Evolutionary conservation across 2,329 filamentous ascomycete genomes (phyloP), one percentile per base, ranked within the genome.

Genomic region (Claviceps sp.): DNA sequence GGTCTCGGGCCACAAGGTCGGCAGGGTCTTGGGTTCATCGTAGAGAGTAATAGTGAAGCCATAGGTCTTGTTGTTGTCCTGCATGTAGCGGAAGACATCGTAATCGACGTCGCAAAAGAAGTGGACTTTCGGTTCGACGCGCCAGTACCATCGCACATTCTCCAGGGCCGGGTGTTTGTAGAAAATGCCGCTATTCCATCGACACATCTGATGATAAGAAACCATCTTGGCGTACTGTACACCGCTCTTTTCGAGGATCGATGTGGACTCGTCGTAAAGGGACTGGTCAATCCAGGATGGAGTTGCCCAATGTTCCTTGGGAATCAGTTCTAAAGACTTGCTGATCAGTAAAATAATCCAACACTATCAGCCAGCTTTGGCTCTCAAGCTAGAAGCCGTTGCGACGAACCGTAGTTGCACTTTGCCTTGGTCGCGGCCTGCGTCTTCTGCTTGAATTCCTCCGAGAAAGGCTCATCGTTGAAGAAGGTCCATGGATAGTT

Each of bases 401-500:
- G 14, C 18, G n/a, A 47, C 71, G 50, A 77, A 90, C 86, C 87
- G 65, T 93, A 96, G 67, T 77, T 78, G 62, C 86, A 87, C 67
- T 95, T 83, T 47, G 91, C 93, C 59, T 95, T 95, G 18, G 91
- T 97, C 49, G 79, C 83, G 30, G 83, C 88, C 56, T 78, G 75
- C 0, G 90, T 97, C 67, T 78, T 81, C 61, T 73, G 74, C 72
- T 94, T 97, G 74, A 98, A 98, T 61, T 97, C 90, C 16, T 93
- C 86, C 2, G 85, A 84, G 64, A 98, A 98, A 16, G 88, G 87
- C 50, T 87, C 84, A 63, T 98, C 91, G 70, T 98, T 98, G 77
- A 98, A 94, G 68, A 98, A 98, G 8, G 89, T 96, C 88, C 93
- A 98, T 0, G 93, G 93, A 65, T 98, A 98, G 73, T 98, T 98